Base-by-base conservation (phyloP, 345 rosid genomes). In the Cardamine resedifolia region DNA sequence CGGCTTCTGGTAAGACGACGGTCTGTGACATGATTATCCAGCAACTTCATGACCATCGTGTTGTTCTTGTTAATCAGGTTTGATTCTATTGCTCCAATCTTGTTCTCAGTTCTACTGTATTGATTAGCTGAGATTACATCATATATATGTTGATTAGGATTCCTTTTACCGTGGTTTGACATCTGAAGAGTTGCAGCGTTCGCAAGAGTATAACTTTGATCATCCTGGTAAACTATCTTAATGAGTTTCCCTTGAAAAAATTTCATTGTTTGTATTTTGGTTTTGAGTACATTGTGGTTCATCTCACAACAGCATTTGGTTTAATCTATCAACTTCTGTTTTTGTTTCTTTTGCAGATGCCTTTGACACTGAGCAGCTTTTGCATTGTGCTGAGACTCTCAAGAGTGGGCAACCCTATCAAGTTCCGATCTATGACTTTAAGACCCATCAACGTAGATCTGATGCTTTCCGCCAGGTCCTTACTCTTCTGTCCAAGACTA, bases 21-120 rank as follows among this genome's bases (percentile, higher is more conserved):
- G 99, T 95, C 19, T 95, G 99, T 66, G 99, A 95, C 66, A 88
- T 91, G 97, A 91, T 95, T 61, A 95, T 95, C 73, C 97, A 91
- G 58, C 90, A 95, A 73, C 97, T 95, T 74, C 99, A 90, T 58
- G 99, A 95, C 78, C 99, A 95, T 64, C 96, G 99, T 7, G 93
- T 91, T 59, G 99, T 95, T 68, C 87, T 90, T 24, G 87, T 95
- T 56, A 95, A 84, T 76, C 99, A 95, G 97, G 97, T 93, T 63
- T 58, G 41, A 21, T 68, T 28, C 36, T 38, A 30, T 51, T 19
- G n/a, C 4, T 30, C 19, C 7, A 68, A n/a, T 38, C 16, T 65
- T 66, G 34, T 73, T 66, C 16, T 57, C 20, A 26, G 2, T n/a
- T 4, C 58, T 6, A 15, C 23, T 65, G 24, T 58, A 57, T 41